Conservation (phyloP, 225 moss, liverwort and hornwort species). For the Pseudoscleropodium purum region DNA sequence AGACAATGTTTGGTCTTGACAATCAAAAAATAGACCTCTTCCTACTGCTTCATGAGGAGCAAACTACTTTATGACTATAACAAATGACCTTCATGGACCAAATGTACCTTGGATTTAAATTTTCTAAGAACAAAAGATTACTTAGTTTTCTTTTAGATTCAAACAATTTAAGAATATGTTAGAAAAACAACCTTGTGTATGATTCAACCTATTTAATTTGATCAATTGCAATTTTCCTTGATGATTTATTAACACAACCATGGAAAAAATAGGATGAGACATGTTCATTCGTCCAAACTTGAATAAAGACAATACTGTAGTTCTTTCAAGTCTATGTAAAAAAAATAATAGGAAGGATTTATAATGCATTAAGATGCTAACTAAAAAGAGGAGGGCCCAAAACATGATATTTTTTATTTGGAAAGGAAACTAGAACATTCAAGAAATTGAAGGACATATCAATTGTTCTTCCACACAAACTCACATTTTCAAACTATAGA, state of each 20-base stretch:
- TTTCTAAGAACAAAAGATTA: too few relatives aligned
- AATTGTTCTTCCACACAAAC: not conserved
- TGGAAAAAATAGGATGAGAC: not conserved
- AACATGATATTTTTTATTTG: not conserved
- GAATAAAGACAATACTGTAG: not conserved
- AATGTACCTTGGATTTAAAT: too few relatives aligned
- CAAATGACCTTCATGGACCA: too few relatives aligned
- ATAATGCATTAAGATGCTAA: not conserved
- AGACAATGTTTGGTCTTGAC: not conserved
- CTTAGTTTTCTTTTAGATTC: too few relatives aligned
- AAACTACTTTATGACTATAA: too few relatives aligned
- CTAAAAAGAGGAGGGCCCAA: accelerated
- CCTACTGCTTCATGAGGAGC: too few relatives aligned
- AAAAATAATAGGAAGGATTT: not conserved
- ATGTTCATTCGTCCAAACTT: not conserved
- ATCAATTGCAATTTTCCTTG: not conserved
- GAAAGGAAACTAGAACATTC: not conserved
- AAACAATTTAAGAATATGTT: too few relatives aligned
- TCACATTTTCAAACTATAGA: not conserved
- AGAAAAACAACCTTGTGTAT: too few relatives aligned
- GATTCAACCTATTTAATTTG: not conserved
- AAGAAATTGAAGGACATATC: too few relatives aligned
- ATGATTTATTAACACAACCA: not conserved
- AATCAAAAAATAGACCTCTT: too few relatives aligned
- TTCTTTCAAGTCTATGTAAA: not conserved